Percentiles rank a stretch among this genome's conserved stretches.
These are phyloP conservation scores for Aspergillus fructus DNA, from an alignment of 2,329 filamentous ascomycete species.

Conservation along the genomic window DNA sequence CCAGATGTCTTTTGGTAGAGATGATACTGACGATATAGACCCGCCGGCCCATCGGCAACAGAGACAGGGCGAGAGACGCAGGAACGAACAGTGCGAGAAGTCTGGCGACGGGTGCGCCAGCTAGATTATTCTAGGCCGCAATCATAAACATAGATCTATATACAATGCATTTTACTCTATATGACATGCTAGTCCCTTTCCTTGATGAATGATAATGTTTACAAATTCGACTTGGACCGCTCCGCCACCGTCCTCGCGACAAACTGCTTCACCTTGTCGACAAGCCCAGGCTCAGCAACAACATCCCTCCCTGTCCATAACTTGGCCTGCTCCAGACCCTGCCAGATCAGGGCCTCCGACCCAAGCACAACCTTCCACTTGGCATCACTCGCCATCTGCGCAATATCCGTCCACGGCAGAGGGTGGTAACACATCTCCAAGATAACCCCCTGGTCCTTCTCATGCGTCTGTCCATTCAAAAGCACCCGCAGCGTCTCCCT, in stretches of 20 bases:
- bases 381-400: conserved; percentile 57
- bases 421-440: conserved; percentile 86
- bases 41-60: conserved; percentile 59
- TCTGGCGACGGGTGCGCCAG: conserved; percentile 67
- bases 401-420: conserved; percentile 65
- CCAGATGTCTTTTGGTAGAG: background rate
- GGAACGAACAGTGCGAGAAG: conserved; percentile 68
- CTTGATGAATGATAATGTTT: background rate
- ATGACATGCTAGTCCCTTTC: conserved; percentile 8
- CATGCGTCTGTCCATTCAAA: conserved; percentile 25
- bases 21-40: conserved; percentile 42
- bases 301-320: conserved; percentile 64
- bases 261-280: conserved; percentile 57
- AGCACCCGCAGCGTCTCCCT: conserved; percentile 51
- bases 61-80: conserved; percentile 68
- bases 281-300: conserved; percentile 54
- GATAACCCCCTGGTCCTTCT: conserved; percentile 60
- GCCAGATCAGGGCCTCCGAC: conserved; percentile 75
- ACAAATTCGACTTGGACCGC: conserved; percentile 29
- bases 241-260: conserved; percentile 51
- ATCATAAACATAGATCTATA: background rate
- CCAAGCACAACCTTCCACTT: conserved; percentile 75
- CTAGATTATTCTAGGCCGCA: conserved; percentile 63
- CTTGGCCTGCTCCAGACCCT: conserved; percentile 66
- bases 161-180: conserved; percentile 4